phyloP scores from a whole-genome alignment of 192 early-diverging fungal species.

The Entomortierella lignicola region DNA sequence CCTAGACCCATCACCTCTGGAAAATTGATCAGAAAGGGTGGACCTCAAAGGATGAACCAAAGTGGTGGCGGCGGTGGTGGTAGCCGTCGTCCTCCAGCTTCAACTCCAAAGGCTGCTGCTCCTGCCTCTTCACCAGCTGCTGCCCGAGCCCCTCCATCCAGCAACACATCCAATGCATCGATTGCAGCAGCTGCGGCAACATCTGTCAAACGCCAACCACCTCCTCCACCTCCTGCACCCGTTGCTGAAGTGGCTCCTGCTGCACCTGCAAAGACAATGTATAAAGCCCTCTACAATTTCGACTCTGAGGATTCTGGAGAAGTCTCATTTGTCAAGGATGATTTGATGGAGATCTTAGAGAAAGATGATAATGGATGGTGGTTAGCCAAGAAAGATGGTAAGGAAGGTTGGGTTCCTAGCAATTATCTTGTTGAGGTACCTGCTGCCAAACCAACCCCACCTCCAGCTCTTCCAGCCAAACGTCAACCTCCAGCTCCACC shows the following conservation, averaged over 20 bases:
- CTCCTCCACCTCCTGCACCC: conserved; percentile 64
- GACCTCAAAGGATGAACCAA: conserved; percentile 12
- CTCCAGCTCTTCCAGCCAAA: conserved; percentile 59
- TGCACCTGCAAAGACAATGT: conserved; percentile 60
- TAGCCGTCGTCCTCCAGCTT: conserved; percentile 24
- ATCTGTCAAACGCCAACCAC: conserved; percentile 58
- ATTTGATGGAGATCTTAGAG: conserved; percentile 75
- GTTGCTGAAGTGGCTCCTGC: conserved; percentile 43
- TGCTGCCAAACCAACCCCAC: conserved; percentile 47
- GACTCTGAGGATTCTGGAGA: conserved; percentile 70
- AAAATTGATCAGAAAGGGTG: conserved; percentile 45
- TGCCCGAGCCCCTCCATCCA: conserved; percentile 2
- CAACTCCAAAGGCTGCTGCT: conserved; percentile 14
- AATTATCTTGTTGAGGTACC: conserved; percentile 78
- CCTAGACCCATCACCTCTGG: conserved; percentile 49
- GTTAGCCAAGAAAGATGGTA: conserved; percentile 65
- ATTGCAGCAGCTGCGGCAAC: conserved; percentile 17
- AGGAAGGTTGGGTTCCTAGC: conserved; percentile 83
- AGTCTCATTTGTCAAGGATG: conserved; percentile 71
- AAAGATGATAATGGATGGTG: conserved; percentile 68
- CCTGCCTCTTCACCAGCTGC: conserved; percentile 1
- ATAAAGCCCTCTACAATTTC: conserved; percentile 79
- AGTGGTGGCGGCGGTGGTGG: no score
- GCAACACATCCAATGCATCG: no score
- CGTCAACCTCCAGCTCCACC: conserved; percentile 51